Conservation (phyloP, 2,329 filamentous ascomycete genomes). For the Monosporascus sp. region DNA sequence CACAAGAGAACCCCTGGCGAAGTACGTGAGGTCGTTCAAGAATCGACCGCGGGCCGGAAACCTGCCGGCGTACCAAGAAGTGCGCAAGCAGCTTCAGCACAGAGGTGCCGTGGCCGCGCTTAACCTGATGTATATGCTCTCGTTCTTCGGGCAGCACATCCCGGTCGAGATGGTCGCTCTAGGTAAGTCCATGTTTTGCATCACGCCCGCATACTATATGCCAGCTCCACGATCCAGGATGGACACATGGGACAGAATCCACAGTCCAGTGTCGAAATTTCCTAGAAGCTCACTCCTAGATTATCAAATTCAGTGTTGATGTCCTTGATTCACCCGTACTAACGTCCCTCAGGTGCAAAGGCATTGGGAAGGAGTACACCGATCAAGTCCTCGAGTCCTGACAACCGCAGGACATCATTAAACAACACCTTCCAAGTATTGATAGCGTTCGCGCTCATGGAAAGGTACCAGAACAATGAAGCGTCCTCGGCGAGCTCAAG, state of each 20-base stretch:
- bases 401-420: conserved; percentile 29
- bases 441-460: conserved; percentile 47
- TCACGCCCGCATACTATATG: too few relatives aligned
- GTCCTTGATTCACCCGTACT: conserved; percentile 2
- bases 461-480: conserved; percentile 42
- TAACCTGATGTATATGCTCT: conserved; percentile 59
- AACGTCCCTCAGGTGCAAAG: conserved; percentile 31
- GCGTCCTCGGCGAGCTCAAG: conserved; percentile 35
- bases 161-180: conserved; percentile 61
- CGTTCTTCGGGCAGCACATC: conserved; percentile 59
- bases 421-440: conserved; percentile 45
- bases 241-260: too few relatives aligned
- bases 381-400: conserved; percentile 36
- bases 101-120: conserved; percentile 47
- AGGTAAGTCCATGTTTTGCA: conserved; percentile 30
- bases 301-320: too few relatives aligned
- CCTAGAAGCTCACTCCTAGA: too few relatives aligned
- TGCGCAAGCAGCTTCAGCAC: conserved; percentile 43
- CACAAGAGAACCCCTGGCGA: conserved; percentile 55
- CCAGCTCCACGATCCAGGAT: too few relatives aligned
- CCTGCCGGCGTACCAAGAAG: conserved; percentile 40
- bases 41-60: conserved; percentile 49
- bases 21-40: conserved; percentile 53
- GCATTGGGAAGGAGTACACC: conserved; percentile 41
- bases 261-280: too few relatives aligned